These are phyloP conservation scores for Talaromyces sp. DNA, from an alignment of 2,329 filamentous ascomycete species.

Conservation along the genomic window DNA sequence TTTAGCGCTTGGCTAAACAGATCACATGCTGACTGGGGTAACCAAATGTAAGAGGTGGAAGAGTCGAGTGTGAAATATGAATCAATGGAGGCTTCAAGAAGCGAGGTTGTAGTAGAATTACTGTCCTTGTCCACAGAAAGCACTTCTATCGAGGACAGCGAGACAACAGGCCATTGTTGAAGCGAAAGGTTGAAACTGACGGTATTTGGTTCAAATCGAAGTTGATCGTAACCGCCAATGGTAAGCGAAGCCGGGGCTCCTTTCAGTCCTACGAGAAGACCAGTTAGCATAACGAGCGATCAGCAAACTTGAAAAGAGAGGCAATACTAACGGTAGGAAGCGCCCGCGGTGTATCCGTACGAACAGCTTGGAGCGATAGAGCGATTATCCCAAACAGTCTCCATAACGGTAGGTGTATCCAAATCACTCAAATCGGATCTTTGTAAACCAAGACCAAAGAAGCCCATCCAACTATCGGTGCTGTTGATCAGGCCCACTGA, in stretches of 20 bases:
- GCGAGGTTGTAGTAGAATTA: constrained; percentile 20
- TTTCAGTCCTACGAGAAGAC: constrained; percentile 17
- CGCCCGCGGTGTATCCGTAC: constrained; percentile 30
- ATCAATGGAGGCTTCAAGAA: constrained; percentile 15
- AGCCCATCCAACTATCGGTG: neutral
- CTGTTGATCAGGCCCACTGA: neutral
- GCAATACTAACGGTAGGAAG: constrained; percentile 22
- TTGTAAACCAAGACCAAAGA: neutral
- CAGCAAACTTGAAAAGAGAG: neutral
- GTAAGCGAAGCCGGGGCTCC: constrained; percentile 26
- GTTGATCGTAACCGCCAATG: constrained; percentile 27
- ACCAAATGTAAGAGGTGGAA: constrained; percentile 35
- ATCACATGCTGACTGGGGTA: constrained; percentile 31
- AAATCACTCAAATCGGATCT: neutral
- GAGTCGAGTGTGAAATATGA: constrained; percentile 34
- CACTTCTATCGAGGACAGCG: constrained; percentile 23
- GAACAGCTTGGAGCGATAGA: constrained; percentile 19
- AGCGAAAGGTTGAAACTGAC: constrained; percentile 24
- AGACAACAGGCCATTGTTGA: constrained; percentile 25
- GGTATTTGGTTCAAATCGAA: constrained; percentile 23
- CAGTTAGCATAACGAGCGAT: constrained; percentile 1
- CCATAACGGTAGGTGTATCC: neutral
- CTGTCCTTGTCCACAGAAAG: constrained; percentile 10
- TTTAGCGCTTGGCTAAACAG: constrained; percentile 27
- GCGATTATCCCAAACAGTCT: neutral